phyloP scores from a whole-genome alignment of 805 yeast species.

The Ogataea populi-albae region DNA sequence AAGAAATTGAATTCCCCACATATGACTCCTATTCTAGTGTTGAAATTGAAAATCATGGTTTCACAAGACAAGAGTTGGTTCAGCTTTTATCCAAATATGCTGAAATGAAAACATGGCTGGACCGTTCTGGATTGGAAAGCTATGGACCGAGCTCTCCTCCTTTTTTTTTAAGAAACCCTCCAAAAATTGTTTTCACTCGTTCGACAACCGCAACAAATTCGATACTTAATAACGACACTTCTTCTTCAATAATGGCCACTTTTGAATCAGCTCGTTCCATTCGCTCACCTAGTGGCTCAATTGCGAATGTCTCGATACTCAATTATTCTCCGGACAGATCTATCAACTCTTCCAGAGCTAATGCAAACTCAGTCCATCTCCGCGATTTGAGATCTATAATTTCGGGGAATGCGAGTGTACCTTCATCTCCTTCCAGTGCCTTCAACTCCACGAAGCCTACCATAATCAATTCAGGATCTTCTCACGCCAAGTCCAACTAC shows the following conservation, averaged over 20 bases:
- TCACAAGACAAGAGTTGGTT: conserved; percentile 7
- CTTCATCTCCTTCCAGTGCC: conserved; percentile 5
- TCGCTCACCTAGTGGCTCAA: conserved; percentile 10
- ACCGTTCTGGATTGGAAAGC: conserved; percentile 11
- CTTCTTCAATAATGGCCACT: conserved; percentile 15
- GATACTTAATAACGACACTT: conserved; percentile 17
- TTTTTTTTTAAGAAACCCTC: conserved; percentile 15
- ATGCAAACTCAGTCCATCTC: conserved; percentile 32
- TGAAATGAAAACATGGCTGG: conserved; percentile 14
- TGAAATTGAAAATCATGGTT: not conserved
- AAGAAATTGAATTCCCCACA: conserved; percentile 11
- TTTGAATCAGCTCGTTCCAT: conserved; percentile 6
- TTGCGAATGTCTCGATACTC: conserved; percentile 9
- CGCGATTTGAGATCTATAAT: conserved; percentile 37
- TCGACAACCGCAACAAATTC: conserved; percentile 22
- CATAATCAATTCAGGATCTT: conserved; percentile 7
- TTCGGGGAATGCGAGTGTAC: conserved; percentile 7
- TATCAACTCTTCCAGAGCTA: conserved; percentile 12
- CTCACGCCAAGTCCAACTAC: conserved; percentile 6
- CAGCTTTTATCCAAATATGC: conserved; percentile 8
- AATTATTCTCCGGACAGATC: conserved; percentile 16
- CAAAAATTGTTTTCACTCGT: conserved; percentile 16
- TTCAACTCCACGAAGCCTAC: conserved; percentile 9
- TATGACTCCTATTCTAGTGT: not conserved
- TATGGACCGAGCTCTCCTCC: conserved; percentile 7